phyloP scores from a whole-genome alignment of 345 rosid species.

The Geranium rotundifolium region DNA sequence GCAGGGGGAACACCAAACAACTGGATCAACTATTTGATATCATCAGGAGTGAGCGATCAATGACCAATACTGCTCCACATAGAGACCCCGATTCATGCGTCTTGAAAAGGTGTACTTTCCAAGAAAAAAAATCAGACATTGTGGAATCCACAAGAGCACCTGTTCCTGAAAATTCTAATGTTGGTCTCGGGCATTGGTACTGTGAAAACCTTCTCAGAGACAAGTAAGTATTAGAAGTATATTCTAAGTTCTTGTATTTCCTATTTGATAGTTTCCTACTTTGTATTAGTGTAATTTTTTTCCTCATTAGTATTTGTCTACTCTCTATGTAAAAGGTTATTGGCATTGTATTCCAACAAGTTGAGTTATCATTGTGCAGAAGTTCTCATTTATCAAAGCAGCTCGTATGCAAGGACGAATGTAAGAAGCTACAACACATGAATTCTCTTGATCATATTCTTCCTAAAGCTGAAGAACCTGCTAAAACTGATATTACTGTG shows the following conservation, averaged over 20 bases:
- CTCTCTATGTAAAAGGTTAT: too few relatives aligned
- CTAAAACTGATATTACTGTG: conserved; percentile 12
- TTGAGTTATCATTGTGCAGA: conserved; percentile 6
- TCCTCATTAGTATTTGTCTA: too few relatives aligned
- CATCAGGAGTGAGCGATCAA: conserved; percentile 47
- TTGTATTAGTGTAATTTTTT: too few relatives aligned
- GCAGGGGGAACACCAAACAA: conserved; percentile 57
- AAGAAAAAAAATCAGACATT: conserved; percentile 22
- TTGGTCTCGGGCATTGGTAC: conserved; percentile 34
- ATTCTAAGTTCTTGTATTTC: too few relatives aligned
- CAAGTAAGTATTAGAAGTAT: conserved; percentile 21
- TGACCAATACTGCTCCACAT: conserved; percentile 36
- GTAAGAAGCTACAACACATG: conserved; percentile 50
- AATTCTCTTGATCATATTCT: conserved; percentile 48
- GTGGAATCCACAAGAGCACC: conserved; percentile 46
- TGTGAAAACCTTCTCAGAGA: conserved; percentile 52
- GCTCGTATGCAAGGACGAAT: conserved; percentile 64
- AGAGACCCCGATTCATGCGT: conserved; percentile 35
- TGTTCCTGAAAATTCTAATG: conserved; percentile 43
- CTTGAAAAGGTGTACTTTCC: conserved; percentile 19
- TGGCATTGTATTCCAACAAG: too few relatives aligned
- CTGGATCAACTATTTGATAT: conserved; percentile 50
- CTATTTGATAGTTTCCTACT: too few relatives aligned
- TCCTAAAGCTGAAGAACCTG: conserved; percentile 24
- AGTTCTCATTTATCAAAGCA: conserved; percentile 45